Conservation (phyloP, 2,329 filamentous ascomycete genomes). For the Aspergillus cejpii region DNA sequence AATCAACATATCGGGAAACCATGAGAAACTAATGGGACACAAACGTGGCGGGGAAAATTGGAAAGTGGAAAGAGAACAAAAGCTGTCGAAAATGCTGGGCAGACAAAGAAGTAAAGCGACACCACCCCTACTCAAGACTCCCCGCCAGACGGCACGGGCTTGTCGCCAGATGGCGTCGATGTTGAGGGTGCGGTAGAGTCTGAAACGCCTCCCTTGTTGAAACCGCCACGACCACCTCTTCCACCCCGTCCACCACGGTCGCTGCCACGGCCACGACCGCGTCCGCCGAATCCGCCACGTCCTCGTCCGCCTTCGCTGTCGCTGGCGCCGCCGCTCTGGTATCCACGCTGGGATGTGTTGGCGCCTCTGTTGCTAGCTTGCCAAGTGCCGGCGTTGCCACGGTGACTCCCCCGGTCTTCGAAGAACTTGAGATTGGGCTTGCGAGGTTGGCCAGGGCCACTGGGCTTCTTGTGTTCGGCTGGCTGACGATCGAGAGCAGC, state of each 20-base stretch:
- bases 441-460: slow-evolving; percentile 61
- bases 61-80: slow-evolving; percentile 8
- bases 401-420: slow-evolving; percentile 56
- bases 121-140: slow-evolving; percentile 26
- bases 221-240: slow-evolving; percentile 54
- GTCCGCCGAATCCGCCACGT: slow-evolving; percentile 41
- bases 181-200: slow-evolving; percentile 28
- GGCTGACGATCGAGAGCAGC: slow-evolving; percentile 68
- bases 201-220: slow-evolving; percentile 52
- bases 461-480: slow-evolving; percentile 66
- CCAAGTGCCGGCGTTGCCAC: slow-evolving; percentile 52
- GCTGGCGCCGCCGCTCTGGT: slow-evolving; percentile 76
- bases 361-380: slow-evolving; percentile 54
- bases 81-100: slow-evolving; percentile 8
- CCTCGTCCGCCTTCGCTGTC: slow-evolving; percentile 60
- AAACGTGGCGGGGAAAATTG: slow-evolving; percentile 12
- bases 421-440: slow-evolving; percentile 80
- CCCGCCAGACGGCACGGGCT: slow-evolving; percentile 29
- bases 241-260: slow-evolving; percentile 49
- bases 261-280: slow-evolving; percentile 50
- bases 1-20: slow-evolving; percentile 23
- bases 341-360: slow-evolving; percentile 63
- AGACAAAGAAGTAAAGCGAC: slow-evolving; percentile 13
- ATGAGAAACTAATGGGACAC: slow-evolving; percentile 11
- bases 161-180: slow-evolving; percentile 29